These are phyloP conservation scores for Hypholoma fasciculare DNA, from an alignment of 768 basidiomycete genomes.

Conservation along the genomic window DNA sequence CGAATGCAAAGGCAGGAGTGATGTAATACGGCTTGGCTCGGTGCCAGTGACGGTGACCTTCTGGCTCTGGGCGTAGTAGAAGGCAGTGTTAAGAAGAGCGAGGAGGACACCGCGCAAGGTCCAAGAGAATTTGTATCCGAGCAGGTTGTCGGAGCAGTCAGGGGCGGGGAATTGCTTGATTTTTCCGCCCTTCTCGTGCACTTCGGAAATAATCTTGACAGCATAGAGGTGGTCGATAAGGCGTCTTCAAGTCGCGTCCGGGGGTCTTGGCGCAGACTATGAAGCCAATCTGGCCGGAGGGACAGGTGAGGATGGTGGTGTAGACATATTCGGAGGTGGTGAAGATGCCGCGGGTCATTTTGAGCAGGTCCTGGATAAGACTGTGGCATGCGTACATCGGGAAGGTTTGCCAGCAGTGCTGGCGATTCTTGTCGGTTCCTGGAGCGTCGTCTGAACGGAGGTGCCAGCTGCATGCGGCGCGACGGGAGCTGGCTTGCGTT, in stretches of 20 bases:
- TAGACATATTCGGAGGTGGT: slow-evolving; percentile 85
- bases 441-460: no score
- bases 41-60: slow-evolving; percentile 67
- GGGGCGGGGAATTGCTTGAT: slow-evolving; percentile 92
- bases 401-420: no score
- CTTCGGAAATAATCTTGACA: slow-evolving; percentile 90
- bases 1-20: slow-evolving; percentile 93
- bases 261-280: slow-evolving; percentile 82
- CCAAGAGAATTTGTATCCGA: slow-evolving; percentile 99
- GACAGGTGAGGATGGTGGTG: slow-evolving; percentile 97
- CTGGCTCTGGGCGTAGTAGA: slow-evolving; percentile 70
- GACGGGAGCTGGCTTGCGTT: no score
- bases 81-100: slow-evolving; percentile 88
- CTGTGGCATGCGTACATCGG: slow-evolving; percentile 90
- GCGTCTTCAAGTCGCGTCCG: slow-evolving; percentile 66
- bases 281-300: slow-evolving; percentile 96
- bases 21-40: slow-evolving; percentile 96
- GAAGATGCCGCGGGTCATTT: slow-evolving; percentile 74
- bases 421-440: no score
- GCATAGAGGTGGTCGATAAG: slow-evolving; percentile 89
- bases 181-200: slow-evolving; percentile 95
- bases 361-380: slow-evolving; percentile 76
- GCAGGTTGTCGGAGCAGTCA: slow-evolving; percentile 88
- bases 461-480: no score
- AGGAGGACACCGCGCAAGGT: slow-evolving; percentile 94